These are phyloP conservation scores for Amanita phalloides DNA, from an alignment of 768 basidiomycete genomes.

Conservation along the genomic window DNA sequence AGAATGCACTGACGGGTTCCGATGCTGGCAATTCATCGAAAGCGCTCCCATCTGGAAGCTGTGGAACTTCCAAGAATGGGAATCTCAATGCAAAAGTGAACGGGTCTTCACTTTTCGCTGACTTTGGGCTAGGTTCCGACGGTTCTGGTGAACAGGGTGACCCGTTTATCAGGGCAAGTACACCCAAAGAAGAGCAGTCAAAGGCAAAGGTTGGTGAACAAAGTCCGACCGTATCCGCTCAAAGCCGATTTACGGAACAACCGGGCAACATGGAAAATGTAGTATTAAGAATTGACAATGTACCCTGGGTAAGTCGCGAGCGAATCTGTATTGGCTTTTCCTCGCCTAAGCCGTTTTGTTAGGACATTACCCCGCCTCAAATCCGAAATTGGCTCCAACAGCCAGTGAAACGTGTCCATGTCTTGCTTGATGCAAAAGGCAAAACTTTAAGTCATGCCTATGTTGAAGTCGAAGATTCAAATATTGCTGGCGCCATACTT, in stretches of 20 bases:
- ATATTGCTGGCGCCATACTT: constrained; percentile 55
- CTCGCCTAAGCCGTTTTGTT: not conserved
- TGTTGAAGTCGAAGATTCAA: constrained; percentile 57
- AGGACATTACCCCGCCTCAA: constrained; percentile 80
- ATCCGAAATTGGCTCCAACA: constrained; percentile 63
- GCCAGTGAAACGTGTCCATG: constrained; percentile 60
- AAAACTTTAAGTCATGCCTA: constrained; percentile 83
- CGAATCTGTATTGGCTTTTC: not conserved
- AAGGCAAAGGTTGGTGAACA: not conserved
- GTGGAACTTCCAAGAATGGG: not conserved
- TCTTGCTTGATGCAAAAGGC: constrained; percentile 70
- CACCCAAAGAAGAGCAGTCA: constrained; percentile 27
- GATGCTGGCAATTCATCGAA: not conserved
- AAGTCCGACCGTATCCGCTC: constrained; percentile 5
- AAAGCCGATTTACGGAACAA: not conserved
- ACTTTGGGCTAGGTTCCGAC: constrained; percentile 24
- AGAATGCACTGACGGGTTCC: not conserved
- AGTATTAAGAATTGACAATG: constrained; percentile 79
- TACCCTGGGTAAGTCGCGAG: constrained; percentile 66
- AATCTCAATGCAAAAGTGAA: not conserved
- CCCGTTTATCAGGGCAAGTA: constrained; percentile 26
- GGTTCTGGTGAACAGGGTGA: not conserved
- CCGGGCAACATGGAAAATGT: constrained; percentile 27
- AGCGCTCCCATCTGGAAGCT: not conserved
- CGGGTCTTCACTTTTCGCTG: constrained; percentile 20